phyloP scores from a whole-genome alignment of 2,329 filamentous ascomycete species.

The Colletotrichum sp. region DNA sequence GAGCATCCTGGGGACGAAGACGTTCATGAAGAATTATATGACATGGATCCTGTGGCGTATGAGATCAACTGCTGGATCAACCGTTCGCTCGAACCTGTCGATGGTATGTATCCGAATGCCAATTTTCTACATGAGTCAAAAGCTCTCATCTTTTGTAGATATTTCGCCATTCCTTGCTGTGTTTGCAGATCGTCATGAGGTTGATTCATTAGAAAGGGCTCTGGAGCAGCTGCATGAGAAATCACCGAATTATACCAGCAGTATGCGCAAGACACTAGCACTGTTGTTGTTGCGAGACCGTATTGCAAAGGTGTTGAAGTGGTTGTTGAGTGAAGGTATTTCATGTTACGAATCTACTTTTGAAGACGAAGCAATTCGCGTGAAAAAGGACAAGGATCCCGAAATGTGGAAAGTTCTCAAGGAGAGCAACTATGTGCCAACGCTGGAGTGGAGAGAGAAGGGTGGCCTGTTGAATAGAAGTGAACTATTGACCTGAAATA shows the following conservation, averaged over 20 bases:
- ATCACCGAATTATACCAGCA: too few species aligned
- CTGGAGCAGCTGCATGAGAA: neutral
- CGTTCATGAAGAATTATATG: neutral
- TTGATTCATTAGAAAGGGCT: neutral
- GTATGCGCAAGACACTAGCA: neutral
- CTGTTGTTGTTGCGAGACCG: neutral
- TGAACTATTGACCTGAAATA: neutral
- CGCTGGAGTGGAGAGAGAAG: neutral
- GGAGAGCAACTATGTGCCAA: neutral
- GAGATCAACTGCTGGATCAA: neutral
- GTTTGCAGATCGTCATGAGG: neutral
- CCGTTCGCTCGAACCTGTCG: neutral
- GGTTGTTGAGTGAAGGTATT: neutral
- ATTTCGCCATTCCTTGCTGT: neutral
- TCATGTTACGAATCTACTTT: neutral
- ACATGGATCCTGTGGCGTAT: neutral
- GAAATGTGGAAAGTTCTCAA: neutral
- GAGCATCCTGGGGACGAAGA: neutral
- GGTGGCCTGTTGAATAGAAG: neutral
- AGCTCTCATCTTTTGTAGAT: neutral
- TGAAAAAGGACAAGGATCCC: neutral
- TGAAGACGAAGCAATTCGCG: neutral
- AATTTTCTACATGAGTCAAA: neutral
- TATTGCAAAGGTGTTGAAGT: neutral
- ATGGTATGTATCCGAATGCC: neutral